Percentiles rank a stretch among this genome's conserved stretches.
These are phyloP conservation scores for Decorospora gaudefroyi DNA, from an alignment of 2,329 filamentous ascomycete genomes.

Conservation along the genomic window DNA sequence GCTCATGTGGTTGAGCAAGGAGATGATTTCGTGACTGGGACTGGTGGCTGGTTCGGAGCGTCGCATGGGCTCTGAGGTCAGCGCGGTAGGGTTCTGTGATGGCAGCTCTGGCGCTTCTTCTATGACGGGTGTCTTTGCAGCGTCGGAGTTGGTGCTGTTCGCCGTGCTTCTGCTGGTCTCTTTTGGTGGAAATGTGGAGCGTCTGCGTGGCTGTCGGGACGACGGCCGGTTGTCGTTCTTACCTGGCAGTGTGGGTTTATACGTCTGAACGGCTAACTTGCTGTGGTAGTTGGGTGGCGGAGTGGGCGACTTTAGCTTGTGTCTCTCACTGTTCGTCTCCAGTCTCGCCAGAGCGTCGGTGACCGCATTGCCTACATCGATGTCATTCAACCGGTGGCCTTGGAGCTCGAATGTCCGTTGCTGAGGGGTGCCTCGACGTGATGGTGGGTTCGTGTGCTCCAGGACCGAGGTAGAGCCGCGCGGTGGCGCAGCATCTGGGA, in stretches of 20 bases:
- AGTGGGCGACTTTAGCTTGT: conserved; percentile 9
- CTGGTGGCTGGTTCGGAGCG: conserved; percentile 1
- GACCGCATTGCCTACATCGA: conserved; percentile 25
- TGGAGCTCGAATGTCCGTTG: conserved; percentile 21
- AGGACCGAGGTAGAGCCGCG: conserved; percentile 17
- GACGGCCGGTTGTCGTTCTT: background rate
- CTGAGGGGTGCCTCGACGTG: conserved; percentile 14
- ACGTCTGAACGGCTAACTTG: conserved; percentile 2
- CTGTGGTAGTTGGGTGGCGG: conserved; percentile 6
- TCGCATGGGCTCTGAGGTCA: conserved; percentile 1
- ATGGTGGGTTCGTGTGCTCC: conserved; percentile 18
- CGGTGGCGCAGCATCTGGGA: conserved; percentile 26
- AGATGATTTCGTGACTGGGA: conserved; percentile 29
- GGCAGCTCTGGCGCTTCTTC: conserved; percentile 5
- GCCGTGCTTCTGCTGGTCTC: conserved; percentile 2
- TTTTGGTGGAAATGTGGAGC: conserved; percentile 8
- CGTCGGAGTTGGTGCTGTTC: conserved; percentile 1
- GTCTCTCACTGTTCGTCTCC: conserved; percentile 24
- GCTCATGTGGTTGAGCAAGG: conserved; percentile 16
- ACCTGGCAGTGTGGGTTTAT: background rate
- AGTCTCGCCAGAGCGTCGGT: conserved; percentile 26
- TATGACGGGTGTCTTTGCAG: conserved; percentile 2
- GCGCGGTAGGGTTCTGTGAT: background rate
- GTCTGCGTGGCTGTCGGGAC: conserved; percentile 3
- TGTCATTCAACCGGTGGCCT: conserved; percentile 24